Base-by-base conservation (phyloP, 495 filamentous ascomycete genomes). In the Neurospora discreta region DNA sequence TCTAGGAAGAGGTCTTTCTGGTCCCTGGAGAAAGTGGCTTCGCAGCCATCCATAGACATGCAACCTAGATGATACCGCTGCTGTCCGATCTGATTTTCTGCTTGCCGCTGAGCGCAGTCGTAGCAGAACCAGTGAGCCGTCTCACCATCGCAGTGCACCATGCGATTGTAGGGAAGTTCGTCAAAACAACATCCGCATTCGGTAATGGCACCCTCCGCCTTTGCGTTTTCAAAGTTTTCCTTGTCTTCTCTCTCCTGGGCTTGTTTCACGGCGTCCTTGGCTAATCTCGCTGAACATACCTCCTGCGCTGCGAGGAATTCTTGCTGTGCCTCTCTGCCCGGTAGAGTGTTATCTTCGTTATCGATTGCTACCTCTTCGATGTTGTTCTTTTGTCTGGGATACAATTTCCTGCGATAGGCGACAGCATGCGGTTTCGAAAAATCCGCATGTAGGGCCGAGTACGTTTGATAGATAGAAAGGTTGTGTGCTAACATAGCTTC, bases 161-260 rank as follows among this genome's bases (percentile, higher is more conserved):
- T 88, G 39, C 87, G 83, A 76, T 92, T 90, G 68, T 87, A 79
- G 9, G 91, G 83, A 69, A 84, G 85, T 3, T 93, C 90, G 13
- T 83, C 81, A 73, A 84, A 95, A 77, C 93, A 97, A 75, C 91
- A 92, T 18, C 82, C 85, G 74, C 91, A 92, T 71, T 94, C 91
- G 13, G 81, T 77, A 43, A 90, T 80, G 70, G 78, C 83, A 60
- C 81, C 86, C 26, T 86, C 79, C 8, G 81, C 81, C 70, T 85
- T 81, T 13, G 84, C 85, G 10, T 73, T 80, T 39, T 78, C 75
- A 18, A 82, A 74, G 23, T 85, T 87, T 26, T 83, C 77, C 71
- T 83, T 77, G 52, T 88, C 83, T 10, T 81, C 82, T 6, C 79
- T 75, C 44, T 78, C 60, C 23, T 68, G 72, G 30, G 39, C 74